Percentiles rank a stretch among this genome's conserved stretches.
phyloP scores from a whole-genome alignment of 2,329 filamentous ascomycete genomes.

The Colletotrichum incanum region DNA sequence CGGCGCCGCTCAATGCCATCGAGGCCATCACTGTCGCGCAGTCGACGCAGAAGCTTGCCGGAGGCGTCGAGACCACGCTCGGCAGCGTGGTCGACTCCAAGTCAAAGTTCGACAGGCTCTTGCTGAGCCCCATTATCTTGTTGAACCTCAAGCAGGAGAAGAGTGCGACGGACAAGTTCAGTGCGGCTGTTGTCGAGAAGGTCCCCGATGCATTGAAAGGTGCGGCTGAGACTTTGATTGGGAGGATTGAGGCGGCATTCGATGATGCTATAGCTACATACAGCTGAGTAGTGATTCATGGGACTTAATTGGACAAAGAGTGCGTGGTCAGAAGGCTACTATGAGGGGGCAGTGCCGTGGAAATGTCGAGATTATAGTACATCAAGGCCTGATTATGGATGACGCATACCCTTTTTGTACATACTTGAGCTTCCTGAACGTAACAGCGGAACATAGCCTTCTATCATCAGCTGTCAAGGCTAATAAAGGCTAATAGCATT shows the following conservation, averaged over 20 bases:
- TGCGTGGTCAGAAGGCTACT: background rate
- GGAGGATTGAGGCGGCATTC: constrained; percentile 58
- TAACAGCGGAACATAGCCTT: background rate
- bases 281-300: background rate
- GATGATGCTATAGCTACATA: constrained; percentile 55
- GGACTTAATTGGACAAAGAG: background rate
- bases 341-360: background rate
- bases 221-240: constrained; percentile 54
- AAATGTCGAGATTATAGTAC: background rate
- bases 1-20: constrained; percentile 54
- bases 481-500: background rate
- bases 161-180: constrained; percentile 57
- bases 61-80: constrained; percentile 57
- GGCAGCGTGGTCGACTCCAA: constrained; percentile 57
- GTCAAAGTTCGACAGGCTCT: constrained; percentile 60
- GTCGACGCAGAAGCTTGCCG: constrained; percentile 54
- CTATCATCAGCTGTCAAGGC: background rate
- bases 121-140: constrained; percentile 60
- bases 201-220: constrained; percentile 54
- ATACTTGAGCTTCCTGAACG: background rate
- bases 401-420: background rate
- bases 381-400: background rate
- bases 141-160: constrained; percentile 59
- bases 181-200: constrained; percentile 56
- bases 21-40: constrained; percentile 58